These are phyloP conservation scores for Leccinum boreale DNA, from an alignment of 768 basidiomycete species.

Conservation along the genomic window DNA sequence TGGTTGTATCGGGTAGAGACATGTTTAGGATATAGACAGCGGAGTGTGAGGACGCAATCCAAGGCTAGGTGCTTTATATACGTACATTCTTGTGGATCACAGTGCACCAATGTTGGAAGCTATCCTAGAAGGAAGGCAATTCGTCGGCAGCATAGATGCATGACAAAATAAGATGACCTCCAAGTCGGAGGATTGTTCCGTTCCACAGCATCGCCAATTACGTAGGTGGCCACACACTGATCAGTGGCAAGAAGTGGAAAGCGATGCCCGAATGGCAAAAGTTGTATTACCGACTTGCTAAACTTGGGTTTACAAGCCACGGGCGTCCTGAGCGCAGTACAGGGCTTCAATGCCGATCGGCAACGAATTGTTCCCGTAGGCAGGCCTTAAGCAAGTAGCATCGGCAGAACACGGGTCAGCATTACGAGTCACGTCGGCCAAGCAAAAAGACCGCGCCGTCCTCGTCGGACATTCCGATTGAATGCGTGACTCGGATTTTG, in stretches of 20 bases:
- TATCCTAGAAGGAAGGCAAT: background rate
- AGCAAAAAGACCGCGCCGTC: background rate
- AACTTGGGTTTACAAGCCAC: background rate
- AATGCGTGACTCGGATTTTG: background rate
- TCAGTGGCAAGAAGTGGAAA: background rate
- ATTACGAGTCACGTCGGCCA: background rate
- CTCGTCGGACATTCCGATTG: background rate
- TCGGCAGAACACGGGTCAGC: background rate
- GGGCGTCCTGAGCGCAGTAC: no score
- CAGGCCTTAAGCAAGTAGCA: background rate
- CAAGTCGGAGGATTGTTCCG: background rate
- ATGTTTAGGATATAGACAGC: background rate
- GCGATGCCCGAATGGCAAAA: background rate
- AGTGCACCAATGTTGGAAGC: background rate
- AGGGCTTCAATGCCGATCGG: no score
- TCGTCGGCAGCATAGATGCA: background rate
- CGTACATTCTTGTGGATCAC: background rate
- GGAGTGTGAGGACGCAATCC: background rate
- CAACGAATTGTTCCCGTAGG: no score
- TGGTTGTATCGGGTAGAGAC: conserved; percentile 35
- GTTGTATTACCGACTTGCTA: background rate
- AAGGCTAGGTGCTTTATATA: background rate
- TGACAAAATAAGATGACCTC: background rate
- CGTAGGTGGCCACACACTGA: background rate
- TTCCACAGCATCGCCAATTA: background rate